Evolutionary conservation across 164 flowering plant genomes (phyloP).

Genomic region (Tetracentron sinense): DNA sequence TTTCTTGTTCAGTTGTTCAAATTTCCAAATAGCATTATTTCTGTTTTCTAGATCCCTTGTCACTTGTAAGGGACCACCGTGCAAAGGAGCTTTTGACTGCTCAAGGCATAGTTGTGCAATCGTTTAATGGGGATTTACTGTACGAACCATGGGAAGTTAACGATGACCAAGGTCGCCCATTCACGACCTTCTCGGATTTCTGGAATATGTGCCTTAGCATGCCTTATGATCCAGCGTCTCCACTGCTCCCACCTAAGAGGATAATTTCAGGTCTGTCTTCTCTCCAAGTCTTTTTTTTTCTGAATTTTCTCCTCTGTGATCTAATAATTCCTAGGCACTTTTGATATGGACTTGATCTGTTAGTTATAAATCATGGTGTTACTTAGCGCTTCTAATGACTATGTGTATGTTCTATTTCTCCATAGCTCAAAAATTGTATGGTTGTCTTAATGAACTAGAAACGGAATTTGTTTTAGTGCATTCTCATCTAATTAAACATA

Average conservation of each 20-base stretch:
- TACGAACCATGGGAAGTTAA: constrained; percentile 97
- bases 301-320: neutral
- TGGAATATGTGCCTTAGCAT: constrained; percentile 97
- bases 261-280: constrained; percentile 69
- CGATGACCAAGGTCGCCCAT: constrained; percentile 70
- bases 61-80: constrained; percentile 87
- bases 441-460: too few species aligned
- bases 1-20: neutral
- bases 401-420: neutral
- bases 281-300: neutral
- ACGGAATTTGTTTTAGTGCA: too few species aligned
- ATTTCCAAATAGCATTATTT: neutral
- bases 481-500: too few species aligned
- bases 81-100: constrained; percentile 76
- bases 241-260: constrained; percentile 93
- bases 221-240: constrained; percentile 92
- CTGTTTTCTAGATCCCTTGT: constrained; percentile 66
- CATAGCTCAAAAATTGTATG: neutral
- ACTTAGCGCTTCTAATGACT: neutral
- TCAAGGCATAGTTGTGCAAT: constrained; percentile 67
- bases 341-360: too few species aligned
- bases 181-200: constrained; percentile 69
- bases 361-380: too few species aligned
- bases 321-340: neutral
- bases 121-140: constrained; percentile 90